Evolutionary conservation across 768 basidiomycete genomes (phyloP).

Genomic region (Omphalotus guepiniiformis): DNA sequence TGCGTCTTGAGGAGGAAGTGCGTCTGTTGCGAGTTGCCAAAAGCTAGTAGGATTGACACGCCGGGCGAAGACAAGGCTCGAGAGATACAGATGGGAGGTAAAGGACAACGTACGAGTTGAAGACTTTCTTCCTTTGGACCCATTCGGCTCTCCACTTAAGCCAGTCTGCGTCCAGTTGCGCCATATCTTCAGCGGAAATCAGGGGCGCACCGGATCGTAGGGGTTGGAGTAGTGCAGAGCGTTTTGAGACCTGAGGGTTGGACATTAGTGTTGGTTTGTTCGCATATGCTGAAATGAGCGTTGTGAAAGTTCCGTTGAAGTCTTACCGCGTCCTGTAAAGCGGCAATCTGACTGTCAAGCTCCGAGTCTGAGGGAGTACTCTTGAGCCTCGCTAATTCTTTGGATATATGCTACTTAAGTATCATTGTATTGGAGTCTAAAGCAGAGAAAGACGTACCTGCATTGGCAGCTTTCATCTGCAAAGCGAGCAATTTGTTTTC

Average conservation of each 20-base stretch:
- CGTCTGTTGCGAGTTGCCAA: conserved; percentile 68
- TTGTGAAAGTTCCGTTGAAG: conserved; percentile 7
- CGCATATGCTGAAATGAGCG: conserved; percentile 6
- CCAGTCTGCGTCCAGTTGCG: conserved; percentile 71
- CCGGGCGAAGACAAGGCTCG: background rate
- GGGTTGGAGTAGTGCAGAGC: conserved; percentile 50
- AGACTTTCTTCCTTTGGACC: conserved; percentile 71
- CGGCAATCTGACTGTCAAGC: conserved; percentile 51
- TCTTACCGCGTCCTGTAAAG: conserved; percentile 48
- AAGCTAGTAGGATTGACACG: too few relatives aligned
- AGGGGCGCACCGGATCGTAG: conserved; percentile 63
- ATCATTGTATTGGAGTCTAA: too few relatives aligned
- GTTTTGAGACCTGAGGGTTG: conserved; percentile 43
- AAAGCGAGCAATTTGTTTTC: conserved; percentile 48
- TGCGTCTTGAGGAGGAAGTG: conserved; percentile 62
- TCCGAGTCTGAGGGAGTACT: conserved; percentile 66
- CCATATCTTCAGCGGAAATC: conserved; percentile 69
- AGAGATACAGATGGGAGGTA: background rate
- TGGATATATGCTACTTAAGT: too few relatives aligned
- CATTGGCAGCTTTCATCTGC: conserved; percentile 45
- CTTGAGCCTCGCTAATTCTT: conserved; percentile 66
- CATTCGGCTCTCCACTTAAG: conserved; percentile 78
- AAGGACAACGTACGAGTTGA: conserved; percentile 54
- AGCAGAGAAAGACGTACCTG: conserved; percentile 32
- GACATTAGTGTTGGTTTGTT: too few relatives aligned